Evolutionary conservation across 106 monocot genomes (phyloP), one percentile per base, ranked within the genome.

Genomic region (Narthecium ossifragum): DNA sequence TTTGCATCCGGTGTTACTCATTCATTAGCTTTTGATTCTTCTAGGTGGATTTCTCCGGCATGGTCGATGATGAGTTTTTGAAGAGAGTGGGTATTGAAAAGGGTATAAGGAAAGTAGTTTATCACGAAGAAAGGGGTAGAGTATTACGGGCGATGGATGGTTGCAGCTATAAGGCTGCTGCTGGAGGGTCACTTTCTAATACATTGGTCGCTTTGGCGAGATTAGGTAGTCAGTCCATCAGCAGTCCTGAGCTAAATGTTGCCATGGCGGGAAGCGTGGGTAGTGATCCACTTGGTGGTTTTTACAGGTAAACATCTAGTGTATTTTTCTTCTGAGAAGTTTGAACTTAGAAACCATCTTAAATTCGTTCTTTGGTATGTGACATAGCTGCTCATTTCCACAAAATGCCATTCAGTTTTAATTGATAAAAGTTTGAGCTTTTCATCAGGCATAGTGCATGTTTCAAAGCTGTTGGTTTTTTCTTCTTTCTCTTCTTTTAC

Each of bases 231-330:
- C 53, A 55, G 6, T 67, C 82, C 29, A 24, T 78, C n/a, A 69
- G 65, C 52, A 72, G 63, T 41, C 64, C 66, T 39, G 58, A 55
- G 12, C 41, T 96, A 49, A 83, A 83, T 59, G 64, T 96, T 50
- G 94, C 94, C 43, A 86, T 96, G 90, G 86, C 94, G 24, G 94
- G 94, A 18, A 96, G 90, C 52, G 75, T 96, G 31, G 94, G 94
- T 22, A 78, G 83, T 34, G 94, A 96, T 79, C 94, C 94, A 23
- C 66, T 96, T n/a, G 90, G 94, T 70, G 82, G 75, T 18, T 96
- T 96, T 73, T 96, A 80, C 71, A 86, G 88, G 93, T 93, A 78
- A 57, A n/a, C n/a, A n/a, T n/a, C n/a, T n/a, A n/a, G n/a, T n/a
- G n/a, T n/a, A n/a, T n/a, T n/a, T n/a, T n/a, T n/a, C n/a, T n/a